Conservation (phyloP, 73 alveolate species). For the Paramecium tetraurelia region DNA sequence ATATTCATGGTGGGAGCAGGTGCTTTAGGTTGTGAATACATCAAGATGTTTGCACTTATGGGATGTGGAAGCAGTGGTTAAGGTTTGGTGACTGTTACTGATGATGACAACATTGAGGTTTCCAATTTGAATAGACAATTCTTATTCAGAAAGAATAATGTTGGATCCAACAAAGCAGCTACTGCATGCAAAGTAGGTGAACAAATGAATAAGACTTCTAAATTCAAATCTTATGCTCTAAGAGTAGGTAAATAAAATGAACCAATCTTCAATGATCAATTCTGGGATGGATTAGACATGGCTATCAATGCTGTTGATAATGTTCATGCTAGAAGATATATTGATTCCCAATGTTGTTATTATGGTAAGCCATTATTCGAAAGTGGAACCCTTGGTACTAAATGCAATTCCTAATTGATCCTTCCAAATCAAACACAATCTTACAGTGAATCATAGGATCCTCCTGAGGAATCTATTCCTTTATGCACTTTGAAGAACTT, state of each 20-base stretch:
- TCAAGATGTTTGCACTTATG: slow-evolving; percentile 96
- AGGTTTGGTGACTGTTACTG: slow-evolving; percentile 93
- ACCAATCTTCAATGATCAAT: slow-evolving; percentile 91
- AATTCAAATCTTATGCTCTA: slow-evolving; percentile 75
- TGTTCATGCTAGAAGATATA: slow-evolving; percentile 96
- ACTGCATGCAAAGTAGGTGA: slow-evolving; percentile 85
- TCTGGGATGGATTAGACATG: slow-evolving; percentile 95
- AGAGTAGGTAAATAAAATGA: slow-evolving; percentile 97
- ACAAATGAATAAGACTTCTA: slow-evolving; percentile 83
- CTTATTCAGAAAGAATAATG: slow-evolving; percentile 92
- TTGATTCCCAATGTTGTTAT: slow-evolving; percentile 97
- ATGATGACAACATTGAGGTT: slow-evolving; percentile 97
- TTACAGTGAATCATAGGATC: slow-evolving; percentile 93
- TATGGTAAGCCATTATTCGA: slow-evolving; percentile 96
- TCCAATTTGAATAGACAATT: slow-evolving; percentile 97
- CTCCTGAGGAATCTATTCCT: slow-evolving; percentile 99
- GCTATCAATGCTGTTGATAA: slow-evolving; percentile 98
- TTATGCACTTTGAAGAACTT: slow-evolving; percentile 98
- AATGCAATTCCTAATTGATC: slow-evolving; percentile 89
- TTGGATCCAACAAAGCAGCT: slow-evolving; percentile 92
- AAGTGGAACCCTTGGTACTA: slow-evolving; percentile 97
- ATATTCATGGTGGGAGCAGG: slow-evolving; percentile 97
- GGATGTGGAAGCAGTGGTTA: slow-evolving; percentile 92
- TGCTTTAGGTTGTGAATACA: slow-evolving; percentile 98
- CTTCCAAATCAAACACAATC: slow-evolving; percentile 90